Conservation (phyloP, 441 rosid species). For the Populus trichocarpa region DNA sequence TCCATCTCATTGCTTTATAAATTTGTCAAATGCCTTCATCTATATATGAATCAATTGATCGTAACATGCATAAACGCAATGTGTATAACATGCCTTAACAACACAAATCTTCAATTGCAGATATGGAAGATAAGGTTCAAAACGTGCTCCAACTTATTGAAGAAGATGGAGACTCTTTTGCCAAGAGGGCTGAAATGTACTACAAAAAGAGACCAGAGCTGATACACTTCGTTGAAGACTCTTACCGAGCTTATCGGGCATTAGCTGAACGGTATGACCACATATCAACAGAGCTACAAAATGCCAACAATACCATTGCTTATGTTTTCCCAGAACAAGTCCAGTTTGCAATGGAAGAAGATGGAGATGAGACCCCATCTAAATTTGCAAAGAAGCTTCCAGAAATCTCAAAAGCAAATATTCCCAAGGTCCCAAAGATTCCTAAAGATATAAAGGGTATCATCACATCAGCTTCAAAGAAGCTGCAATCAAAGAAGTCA, state of each 20-base stretch:
- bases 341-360: conserved; percentile 62
- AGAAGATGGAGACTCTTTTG: conserved; percentile 96
- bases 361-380: conserved; percentile 38
- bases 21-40: too few relatives aligned
- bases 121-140: conserved; percentile 81
- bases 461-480: conserved; percentile 38
- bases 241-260: conserved; percentile 81
- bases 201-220: conserved; percentile 89
- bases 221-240: conserved; percentile 78
- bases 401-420: conserved; percentile 21
- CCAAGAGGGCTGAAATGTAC: conserved; percentile 96
- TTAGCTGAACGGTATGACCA: conserved; percentile 89
- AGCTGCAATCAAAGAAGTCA: conserved; percentile 39
- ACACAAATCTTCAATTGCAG: conserved; percentile 30
- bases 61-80: not conserved
- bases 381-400: conserved; percentile 27
- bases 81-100: too few relatives aligned
- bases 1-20: not conserved
- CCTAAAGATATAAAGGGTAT: conserved; percentile 60
- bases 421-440: conserved; percentile 63
- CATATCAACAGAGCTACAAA: conserved; percentile 88
- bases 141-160: conserved; percentile 65
- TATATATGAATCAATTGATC: not conserved
- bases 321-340: conserved; percentile 84
- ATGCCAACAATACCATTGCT: conserved; percentile 90